These are phyloP conservation scores for Singerocomus inundabilis DNA, from an alignment of 1,284 basidiomycete genomes.

Conservation along the genomic window DNA sequence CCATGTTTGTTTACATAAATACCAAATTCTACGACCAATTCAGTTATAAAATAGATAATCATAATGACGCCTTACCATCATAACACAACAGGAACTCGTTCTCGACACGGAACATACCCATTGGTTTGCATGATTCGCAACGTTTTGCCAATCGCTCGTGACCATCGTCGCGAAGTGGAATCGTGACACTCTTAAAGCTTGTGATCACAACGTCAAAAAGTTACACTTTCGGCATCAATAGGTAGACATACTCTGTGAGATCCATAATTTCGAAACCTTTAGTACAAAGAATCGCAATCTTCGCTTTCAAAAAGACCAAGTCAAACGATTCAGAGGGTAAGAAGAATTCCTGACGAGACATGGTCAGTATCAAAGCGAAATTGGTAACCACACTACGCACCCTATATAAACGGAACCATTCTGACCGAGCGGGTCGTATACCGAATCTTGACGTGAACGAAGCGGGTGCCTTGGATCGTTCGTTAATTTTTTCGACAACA, in stretches of 20 bases:
- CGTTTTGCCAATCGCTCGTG: slow-evolving; percentile 74
- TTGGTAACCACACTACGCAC: slow-evolving; percentile 38
- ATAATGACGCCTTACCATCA: slow-evolving; percentile 58
- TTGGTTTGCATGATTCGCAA: slow-evolving; percentile 78
- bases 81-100: slow-evolving; percentile 94
- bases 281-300: slow-evolving; percentile 87
- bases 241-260: slow-evolving; percentile 68
- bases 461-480: slow-evolving; percentile 63
- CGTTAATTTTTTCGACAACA: slow-evolving; percentile 81
- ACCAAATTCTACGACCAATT: slow-evolving; percentile 72
- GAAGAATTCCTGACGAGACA: slow-evolving; percentile 72
- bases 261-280: slow-evolving; percentile 99
- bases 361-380: slow-evolving; percentile 2
- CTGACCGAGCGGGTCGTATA: slow-evolving; percentile 73
- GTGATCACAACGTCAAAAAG: slow-evolving; percentile 6
- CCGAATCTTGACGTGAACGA: slow-evolving; percentile 72
- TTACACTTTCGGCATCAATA: no score
- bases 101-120: slow-evolving; percentile 91
- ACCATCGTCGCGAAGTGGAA: slow-evolving; percentile 77
- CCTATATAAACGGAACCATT: slow-evolving; percentile 91
- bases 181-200: slow-evolving; percentile 86
- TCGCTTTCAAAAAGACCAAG: slow-evolving; percentile 87
- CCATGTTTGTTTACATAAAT: slow-evolving; percentile 89
- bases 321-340: slow-evolving; percentile 86
- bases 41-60: slow-evolving; percentile 4